Evolutionary conservation across 495 filamentous ascomycete genomes (phyloP), one percentile per base, ranked within the genome.

Genomic region (Aspergillus diversus): DNA sequence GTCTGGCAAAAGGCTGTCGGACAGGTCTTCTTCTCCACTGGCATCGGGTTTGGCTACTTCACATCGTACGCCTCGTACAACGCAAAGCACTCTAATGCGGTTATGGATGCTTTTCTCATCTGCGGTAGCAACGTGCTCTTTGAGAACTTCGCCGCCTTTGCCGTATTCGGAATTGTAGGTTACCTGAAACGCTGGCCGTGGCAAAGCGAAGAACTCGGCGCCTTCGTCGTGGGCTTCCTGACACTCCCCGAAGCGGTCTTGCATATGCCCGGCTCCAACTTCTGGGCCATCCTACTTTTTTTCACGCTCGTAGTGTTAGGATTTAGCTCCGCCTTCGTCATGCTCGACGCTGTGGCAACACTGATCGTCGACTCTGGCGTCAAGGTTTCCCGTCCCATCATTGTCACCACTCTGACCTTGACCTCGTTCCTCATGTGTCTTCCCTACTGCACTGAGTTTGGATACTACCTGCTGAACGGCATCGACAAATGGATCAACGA

Each of bases 111-210:
- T 0, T 39, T 77, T 16, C 66, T 78, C 12, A 75, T 79, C 54
- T 71, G 68, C 39, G 62, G 69, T 11, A 77, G 74, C 63, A 79
- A 79, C 43, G 64, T 73, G 13, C 63, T 76, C 5, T 77, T 79
- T 39, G 75, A 79, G 59, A 77, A 72, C 54, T 66, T 79, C 55
- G 75, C 75, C 1, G 76, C 76, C 3, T 79, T 79, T 49, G 74
- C 75, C 9, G 73, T 79, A 16, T 79, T 78, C 54, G 76, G 76
- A 21, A 71, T 79, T 15, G 68, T 79, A 12, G 76, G 76, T 1
- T 77, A 70, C 59, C 71, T 79, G 8, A 46, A 66, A 31, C 63
- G 67, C 11, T 71, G 68, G 64, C 74, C 75, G 3, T 34, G 72
- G 15, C 66, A 75, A 33, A 71, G 64, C n/a, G 67, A 66, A 15